phyloP scores from a whole-genome alignment of 768 basidiomycete genomes.

The Cystobasidiopsis lactophilus region DNA sequence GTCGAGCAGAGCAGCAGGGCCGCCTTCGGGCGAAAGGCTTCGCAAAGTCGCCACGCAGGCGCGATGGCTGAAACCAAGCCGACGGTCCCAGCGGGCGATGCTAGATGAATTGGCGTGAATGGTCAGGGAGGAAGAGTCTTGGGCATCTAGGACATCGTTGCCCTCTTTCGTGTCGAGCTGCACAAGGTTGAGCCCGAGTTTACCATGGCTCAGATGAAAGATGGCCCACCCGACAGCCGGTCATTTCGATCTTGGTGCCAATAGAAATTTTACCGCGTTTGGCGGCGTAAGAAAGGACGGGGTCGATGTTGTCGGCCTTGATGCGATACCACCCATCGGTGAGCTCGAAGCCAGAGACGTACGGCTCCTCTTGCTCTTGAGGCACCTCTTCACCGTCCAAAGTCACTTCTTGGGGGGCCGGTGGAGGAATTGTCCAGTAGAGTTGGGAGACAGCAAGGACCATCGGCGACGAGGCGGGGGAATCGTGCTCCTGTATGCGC shows the following conservation, averaged over 20 bases:
- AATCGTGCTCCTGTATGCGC: constrained; percentile 60
- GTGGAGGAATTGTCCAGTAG: constrained; percentile 29
- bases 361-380: constrained; percentile 22
- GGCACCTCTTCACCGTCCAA: constrained; percentile 25
- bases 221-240: constrained; percentile 49
- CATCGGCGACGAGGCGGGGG: constrained; percentile 54
- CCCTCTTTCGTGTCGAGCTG: constrained; percentile 49
- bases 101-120: constrained; percentile 69
- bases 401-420: constrained; percentile 5
- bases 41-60: constrained; percentile 55
- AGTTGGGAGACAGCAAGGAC: constrained; percentile 64
- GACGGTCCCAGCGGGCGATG: constrained; percentile 66
- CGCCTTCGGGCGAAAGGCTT: constrained; percentile 63
- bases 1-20: constrained; percentile 49
- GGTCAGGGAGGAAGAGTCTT: constrained; percentile 32
- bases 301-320: constrained; percentile 34
- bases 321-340: constrained; percentile 95
- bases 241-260: constrained; percentile 63
- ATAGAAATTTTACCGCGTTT: constrained; percentile 41
- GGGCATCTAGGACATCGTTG: constrained; percentile 59
- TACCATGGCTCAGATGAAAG: not conserved
- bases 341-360: constrained; percentile 51
- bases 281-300: constrained; percentile 46
- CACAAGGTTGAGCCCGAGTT: constrained; percentile 1
- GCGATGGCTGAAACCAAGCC: constrained; percentile 43